phyloP scores from a whole-genome alignment of 202 grass and related monocot species.

The Digitaria exilis region DNA sequence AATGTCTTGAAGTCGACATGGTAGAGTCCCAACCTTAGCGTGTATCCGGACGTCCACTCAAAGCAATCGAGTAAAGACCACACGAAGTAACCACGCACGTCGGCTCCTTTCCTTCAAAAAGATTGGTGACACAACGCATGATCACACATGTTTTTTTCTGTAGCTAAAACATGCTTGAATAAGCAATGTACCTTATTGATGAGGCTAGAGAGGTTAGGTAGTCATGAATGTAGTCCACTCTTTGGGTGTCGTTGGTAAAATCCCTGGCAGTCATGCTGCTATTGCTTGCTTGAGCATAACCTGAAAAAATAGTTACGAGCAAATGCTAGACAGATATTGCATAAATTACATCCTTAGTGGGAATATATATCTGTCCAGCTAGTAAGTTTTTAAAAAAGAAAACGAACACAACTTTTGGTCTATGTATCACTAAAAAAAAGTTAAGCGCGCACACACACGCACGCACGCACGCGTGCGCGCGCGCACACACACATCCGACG shows the following conservation, averaged over 20 bases:
- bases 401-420: too few relatives aligned
- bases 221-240: constrained; percentile 43
- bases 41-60: constrained; percentile 48
- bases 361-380: too few relatives aligned
- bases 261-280: constrained; percentile 24
- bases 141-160: not conserved
- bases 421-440: too few relatives aligned
- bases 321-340: too few relatives aligned
- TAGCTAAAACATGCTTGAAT: not conserved
- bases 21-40: constrained; percentile 55
- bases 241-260: constrained; percentile 43
- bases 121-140: not conserved
- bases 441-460: too few relatives aligned
- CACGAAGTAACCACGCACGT: constrained; percentile 62
- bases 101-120: constrained; percentile 51
- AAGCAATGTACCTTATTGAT: constrained; percentile 29
- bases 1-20: constrained; percentile 58
- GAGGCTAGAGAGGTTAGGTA: constrained; percentile 47
- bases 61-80: constrained; percentile 66
- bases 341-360: too few relatives aligned
- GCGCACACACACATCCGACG: too few relatives aligned
- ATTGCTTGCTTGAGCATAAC: constrained; percentile 47
- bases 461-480: too few relatives aligned
- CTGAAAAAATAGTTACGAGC: constrained; percentile 23
- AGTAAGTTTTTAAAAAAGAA: too few relatives aligned